phyloP scores from a whole-genome alignment of 306 rosid species.

The Glycyrrhiza uralensis region DNA sequence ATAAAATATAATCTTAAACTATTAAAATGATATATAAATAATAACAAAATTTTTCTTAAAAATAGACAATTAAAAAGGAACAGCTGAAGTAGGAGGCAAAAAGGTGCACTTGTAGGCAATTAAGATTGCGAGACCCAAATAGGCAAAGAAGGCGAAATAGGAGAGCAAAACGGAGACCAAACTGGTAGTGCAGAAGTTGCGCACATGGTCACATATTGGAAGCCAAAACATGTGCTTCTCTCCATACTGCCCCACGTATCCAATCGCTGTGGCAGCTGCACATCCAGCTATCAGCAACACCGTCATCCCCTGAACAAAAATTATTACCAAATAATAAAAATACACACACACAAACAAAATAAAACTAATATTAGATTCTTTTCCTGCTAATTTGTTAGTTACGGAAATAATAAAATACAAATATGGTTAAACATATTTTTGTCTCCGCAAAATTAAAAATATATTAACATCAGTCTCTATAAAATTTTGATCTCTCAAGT shows the following conservation, averaged over 20 bases:
- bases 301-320: slow-evolving; percentile 50
- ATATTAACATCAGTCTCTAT: too few relatives aligned
- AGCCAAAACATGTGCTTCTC: slow-evolving; percentile 52
- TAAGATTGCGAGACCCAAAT: slow-evolving; percentile 41
- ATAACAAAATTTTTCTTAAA: too few relatives aligned
- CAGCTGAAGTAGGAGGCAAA: too few relatives aligned
- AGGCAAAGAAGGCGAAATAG: slow-evolving; percentile 52
- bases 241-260: slow-evolving; percentile 64
- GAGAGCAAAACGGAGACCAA: slow-evolving; percentile 42
- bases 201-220: slow-evolving; percentile 47
- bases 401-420: too few relatives aligned
- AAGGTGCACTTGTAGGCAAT: slow-evolving; percentile 39
- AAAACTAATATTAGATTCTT: neutral
- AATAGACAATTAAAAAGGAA: too few relatives aligned
- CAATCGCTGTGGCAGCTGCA: slow-evolving; percentile 63
- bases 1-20: too few relatives aligned
- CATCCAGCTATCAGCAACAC: slow-evolving; percentile 59
- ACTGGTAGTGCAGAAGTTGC: slow-evolving; percentile 52
- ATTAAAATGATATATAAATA: too few relatives aligned
- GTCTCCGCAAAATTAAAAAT: too few relatives aligned
- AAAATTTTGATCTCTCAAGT: too few relatives aligned
- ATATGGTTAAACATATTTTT: too few relatives aligned
- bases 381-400: neutral
- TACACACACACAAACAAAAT: neutral
- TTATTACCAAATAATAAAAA: neutral